A percentile compares a stretch with the other conserved stretches of the same genome.
phyloP scores from a whole-genome alignment of 2,329 filamentous ascomycete genomes.

The Fusarium pininemorale region DNA sequence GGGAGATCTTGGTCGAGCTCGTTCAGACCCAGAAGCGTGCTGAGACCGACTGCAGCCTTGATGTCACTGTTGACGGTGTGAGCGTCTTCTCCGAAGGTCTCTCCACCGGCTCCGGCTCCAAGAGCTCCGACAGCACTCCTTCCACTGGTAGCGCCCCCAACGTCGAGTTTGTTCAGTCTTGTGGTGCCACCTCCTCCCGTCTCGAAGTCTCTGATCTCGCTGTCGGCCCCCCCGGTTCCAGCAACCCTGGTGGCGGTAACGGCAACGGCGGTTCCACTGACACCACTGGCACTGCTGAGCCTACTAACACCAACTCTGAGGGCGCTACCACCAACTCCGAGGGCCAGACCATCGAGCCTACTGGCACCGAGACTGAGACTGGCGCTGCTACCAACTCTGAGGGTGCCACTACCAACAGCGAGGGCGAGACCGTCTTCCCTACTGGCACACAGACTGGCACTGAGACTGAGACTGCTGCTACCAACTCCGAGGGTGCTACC shows the following conservation, averaged over 20 bases:
- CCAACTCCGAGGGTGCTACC: background rate
- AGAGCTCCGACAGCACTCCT: accelerated
- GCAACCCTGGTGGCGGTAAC: background rate
- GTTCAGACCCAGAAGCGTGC: background rate
- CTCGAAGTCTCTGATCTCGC: background rate
- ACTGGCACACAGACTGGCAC: background rate
- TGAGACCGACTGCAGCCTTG: background rate
- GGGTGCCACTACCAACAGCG: background rate
- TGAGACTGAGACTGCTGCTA: background rate
- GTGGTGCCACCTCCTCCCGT: background rate
- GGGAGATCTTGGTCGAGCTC: background rate
- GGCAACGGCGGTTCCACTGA: conserved; percentile 34
- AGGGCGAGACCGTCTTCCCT: too few relatives aligned
- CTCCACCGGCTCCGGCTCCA: background rate
- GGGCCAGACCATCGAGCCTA: background rate
- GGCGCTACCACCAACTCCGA: conserved; percentile 3
- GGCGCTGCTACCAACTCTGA: background rate
- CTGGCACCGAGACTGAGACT: background rate
- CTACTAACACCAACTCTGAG: background rate
- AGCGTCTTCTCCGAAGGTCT: background rate
- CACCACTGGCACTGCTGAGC: conserved; percentile 44
- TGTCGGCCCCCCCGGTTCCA: background rate
- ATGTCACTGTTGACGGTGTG: background rate
- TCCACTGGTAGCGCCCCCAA: background rate
- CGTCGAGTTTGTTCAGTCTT: conserved; percentile 11